Evolutionary conservation across 495 filamentous ascomycete genomes (phyloP).

Genomic region (Aspergillus kassunensis): DNA sequence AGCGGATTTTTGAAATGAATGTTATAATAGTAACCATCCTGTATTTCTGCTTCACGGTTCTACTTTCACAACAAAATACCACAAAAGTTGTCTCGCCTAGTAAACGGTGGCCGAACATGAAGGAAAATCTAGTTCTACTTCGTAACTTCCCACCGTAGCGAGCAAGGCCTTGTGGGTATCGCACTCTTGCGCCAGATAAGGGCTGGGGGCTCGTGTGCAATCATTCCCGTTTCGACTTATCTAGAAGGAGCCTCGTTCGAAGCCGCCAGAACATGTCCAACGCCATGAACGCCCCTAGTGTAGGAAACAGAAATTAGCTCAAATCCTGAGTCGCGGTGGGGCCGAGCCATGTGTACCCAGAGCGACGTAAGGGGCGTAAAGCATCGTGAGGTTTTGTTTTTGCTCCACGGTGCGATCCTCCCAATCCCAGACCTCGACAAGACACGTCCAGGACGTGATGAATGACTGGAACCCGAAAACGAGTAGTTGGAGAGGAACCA

Average conservation of each 20-base stretch:
- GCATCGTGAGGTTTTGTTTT: conserved; percentile 53
- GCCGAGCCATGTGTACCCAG: conserved; percentile 55
- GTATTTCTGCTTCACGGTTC: not conserved
- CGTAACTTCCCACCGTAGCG: not conserved
- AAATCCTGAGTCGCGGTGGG: not conserved
- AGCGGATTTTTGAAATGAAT: not conserved
- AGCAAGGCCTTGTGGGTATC: not conserved
- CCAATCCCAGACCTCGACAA: conserved; percentile 55
- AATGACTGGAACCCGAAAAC: conserved; percentile 65
- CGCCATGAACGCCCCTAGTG: conserved; percentile 51
- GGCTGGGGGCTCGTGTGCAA: not conserved
- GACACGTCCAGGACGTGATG: conserved; percentile 69
- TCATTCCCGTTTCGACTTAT: conserved; percentile 36
- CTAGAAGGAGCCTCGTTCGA: conserved; percentile 22
- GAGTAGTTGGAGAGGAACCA: conserved; percentile 61
- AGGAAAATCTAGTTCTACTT: too few relatives aligned
- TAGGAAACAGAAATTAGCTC: conserved; percentile 5
- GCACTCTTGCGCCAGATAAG: not conserved
- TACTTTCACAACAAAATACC: not conserved
- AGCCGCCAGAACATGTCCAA: conserved; percentile 52
- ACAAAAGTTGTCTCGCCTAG: not conserved
- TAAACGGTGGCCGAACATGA: too few relatives aligned
- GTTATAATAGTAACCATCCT: not conserved
- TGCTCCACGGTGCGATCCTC: conserved; percentile 50
- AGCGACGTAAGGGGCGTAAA: conserved; percentile 70